Evolutionary conservation across 1,284 basidiomycete species (phyloP).

Genomic region (Wallemia hederae): DNA sequence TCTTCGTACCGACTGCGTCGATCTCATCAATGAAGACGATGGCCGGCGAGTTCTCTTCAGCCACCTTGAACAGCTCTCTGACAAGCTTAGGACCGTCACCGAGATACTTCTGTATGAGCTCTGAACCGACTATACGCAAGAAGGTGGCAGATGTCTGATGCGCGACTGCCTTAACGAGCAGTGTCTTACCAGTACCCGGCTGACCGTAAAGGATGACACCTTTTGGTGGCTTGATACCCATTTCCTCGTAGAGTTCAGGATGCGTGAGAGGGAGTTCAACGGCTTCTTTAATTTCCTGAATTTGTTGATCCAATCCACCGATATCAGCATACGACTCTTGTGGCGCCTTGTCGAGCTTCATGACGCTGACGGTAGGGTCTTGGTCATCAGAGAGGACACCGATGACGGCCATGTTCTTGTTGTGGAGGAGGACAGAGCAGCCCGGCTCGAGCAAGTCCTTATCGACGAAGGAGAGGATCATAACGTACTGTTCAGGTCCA

Average conservation of each 20-base stretch:
- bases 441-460: constrained; percentile 93
- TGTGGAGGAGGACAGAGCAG: constrained; percentile 79
- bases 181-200: constrained; percentile 92
- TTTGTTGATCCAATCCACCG: constrained; percentile 84
- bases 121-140: constrained; percentile 87
- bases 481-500: constrained; percentile 91
- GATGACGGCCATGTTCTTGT: constrained; percentile 84
- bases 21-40: constrained; percentile 99
- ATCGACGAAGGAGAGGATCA: constrained; percentile 96
- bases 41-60: constrained; percentile 87
- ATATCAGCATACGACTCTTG: constrained; percentile 97
- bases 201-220: constrained; percentile 98
- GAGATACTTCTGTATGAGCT: constrained; percentile 96
- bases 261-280: constrained; percentile 94
- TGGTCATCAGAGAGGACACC: constrained; percentile 87
- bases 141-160: constrained; percentile 98
- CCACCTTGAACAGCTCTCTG: constrained; percentile 81
- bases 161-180: constrained; percentile 91
- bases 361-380: constrained; percentile 93
- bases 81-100: constrained; percentile 83
- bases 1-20: constrained; percentile 93
- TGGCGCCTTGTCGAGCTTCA: constrained; percentile 97
- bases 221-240: constrained; percentile 97
- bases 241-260: constrained; percentile 95
- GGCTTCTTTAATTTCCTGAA: constrained; percentile 98